Evolutionary conservation across 768 basidiomycete species (phyloP).

Genomic region (Tulasnella sp.): DNA sequence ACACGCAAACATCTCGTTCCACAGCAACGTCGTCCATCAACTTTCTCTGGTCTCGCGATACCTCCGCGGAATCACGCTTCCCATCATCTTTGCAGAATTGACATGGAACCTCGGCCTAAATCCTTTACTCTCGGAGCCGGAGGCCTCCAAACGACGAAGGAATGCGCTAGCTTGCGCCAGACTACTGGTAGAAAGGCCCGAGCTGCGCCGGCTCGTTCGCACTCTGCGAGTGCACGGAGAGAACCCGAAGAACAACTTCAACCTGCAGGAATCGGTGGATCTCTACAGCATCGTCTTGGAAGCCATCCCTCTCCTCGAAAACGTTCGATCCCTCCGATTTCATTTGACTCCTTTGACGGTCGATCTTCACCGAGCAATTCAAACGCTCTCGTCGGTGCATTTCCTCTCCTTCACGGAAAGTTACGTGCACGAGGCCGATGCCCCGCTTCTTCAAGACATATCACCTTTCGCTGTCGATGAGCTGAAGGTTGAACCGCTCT

Average conservation of each 20-base stretch:
- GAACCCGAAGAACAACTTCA: background rate
- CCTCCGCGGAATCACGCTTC: background rate
- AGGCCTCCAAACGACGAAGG: background rate
- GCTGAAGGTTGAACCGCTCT: background rate
- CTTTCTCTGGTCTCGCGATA: background rate
- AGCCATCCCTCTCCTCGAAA: background rate
- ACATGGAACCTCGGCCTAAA: background rate
- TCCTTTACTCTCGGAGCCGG: background rate
- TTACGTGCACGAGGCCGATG: background rate
- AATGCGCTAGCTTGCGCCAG: background rate
- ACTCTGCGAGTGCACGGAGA: background rate
- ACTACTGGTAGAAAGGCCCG: background rate
- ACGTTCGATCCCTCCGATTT: background rate
- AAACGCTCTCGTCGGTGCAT: background rate
- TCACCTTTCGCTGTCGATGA: background rate
- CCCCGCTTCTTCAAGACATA: background rate
- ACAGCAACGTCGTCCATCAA: background rate
- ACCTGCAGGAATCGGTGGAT: background rate
- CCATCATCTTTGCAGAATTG: background rate
- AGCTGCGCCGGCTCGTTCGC: background rate
- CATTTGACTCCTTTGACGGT: background rate
- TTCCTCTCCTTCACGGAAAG: background rate
- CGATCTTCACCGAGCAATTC: background rate
- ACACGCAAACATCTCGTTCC: background rate
- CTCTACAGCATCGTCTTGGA: background rate